Evolutionary conservation across 192 early-diverging fungal species (phyloP).

Genomic region (Dimargaris verticillata): DNA sequence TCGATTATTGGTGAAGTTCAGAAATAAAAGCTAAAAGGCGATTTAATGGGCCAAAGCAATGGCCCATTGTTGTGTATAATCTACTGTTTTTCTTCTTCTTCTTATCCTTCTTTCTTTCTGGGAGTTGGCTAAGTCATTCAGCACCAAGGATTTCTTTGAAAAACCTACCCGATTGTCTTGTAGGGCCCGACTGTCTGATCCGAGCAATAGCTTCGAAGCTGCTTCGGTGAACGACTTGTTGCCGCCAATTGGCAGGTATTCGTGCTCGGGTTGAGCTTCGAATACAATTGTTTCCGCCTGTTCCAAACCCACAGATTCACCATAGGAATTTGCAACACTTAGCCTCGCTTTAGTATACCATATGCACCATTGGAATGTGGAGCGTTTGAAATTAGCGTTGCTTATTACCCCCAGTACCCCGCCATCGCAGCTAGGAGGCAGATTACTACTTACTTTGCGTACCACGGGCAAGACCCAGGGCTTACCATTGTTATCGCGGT

Average conservation of each 20-base stretch:
- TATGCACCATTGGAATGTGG: no score
- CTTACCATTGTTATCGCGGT: constrained; percentile 78
- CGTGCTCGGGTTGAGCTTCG: constrained; percentile 51
- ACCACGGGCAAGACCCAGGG: constrained; percentile 94
- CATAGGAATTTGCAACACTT: not conserved
- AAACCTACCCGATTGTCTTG: constrained; percentile 48
- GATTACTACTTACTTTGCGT: constrained; percentile 40
- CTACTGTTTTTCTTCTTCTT: no score
- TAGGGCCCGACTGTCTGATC: constrained; percentile 52
- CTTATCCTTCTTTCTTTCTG: no score
- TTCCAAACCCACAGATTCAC: not conserved
- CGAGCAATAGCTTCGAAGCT: constrained; percentile 70
- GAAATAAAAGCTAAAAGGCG: no score
- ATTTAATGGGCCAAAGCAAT: no score
- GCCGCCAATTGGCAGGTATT: constrained; percentile 85
- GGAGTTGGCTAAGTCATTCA: no score
- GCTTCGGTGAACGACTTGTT: constrained; percentile 58
- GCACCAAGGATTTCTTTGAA: no score
- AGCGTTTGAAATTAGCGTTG: no score
- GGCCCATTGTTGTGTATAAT: no score
- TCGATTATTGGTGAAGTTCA: no score
- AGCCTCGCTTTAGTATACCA: no score
- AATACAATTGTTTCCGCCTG: not conserved
- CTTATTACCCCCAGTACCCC: no score
- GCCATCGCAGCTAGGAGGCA: not conserved